Base-by-base conservation (phyloP, 2,329 filamentous ascomycete genomes). In the Sporothrix phasma region DNA sequence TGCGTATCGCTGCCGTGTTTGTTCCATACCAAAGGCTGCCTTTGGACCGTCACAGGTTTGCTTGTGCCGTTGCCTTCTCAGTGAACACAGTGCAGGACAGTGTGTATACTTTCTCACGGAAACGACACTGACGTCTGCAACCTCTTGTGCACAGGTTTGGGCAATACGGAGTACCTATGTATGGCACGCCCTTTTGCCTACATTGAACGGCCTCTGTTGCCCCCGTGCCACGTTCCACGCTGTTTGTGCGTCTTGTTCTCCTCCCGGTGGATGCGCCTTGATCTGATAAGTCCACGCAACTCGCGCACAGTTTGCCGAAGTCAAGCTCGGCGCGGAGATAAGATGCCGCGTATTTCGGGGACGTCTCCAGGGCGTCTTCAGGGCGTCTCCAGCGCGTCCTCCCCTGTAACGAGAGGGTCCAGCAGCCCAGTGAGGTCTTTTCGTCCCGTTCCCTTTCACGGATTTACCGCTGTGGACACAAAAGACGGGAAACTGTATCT, bases 251-350 rank as follows among this genome's bases (percentile, higher is more conserved):
- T 7, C 2, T 31, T 6, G 26, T 6, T 19, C 17, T 51, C 17
- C 11, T 41, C 5, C 4, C 31, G 13, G 6, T 5, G 10, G 15
- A n/a, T 29, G 37, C 54, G 45, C 24, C 15, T 54, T 22, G 41
- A 64, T 64, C 62, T 64, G 62, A 64, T 61, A 64, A 54, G 46
- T 26, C n/a, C 51, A n/a, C n/a, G n/a, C n/a, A n/a, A n/a, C 34
- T 49, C 26, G 26, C 43, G 60, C 60, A 62, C 46, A 39, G 22
- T 37, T n/a, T 53, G 10, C 43, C 29, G 26, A 29, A 43, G 26
- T 43, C 15, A 39, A 39, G 39, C 31, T 62, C 62, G 59, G 65
- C 22, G 51, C 65, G 65, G 65, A 66, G 65, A 62, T 66, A 66
- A 64, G 45, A 60, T 47, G 62, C 37, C 53, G 49, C 49, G 10